Percentiles rank a stretch among this genome's conserved stretches.
phyloP scores from a whole-genome alignment of 2,329 filamentous ascomycete genomes.

The Grosmannia huntii region DNA sequence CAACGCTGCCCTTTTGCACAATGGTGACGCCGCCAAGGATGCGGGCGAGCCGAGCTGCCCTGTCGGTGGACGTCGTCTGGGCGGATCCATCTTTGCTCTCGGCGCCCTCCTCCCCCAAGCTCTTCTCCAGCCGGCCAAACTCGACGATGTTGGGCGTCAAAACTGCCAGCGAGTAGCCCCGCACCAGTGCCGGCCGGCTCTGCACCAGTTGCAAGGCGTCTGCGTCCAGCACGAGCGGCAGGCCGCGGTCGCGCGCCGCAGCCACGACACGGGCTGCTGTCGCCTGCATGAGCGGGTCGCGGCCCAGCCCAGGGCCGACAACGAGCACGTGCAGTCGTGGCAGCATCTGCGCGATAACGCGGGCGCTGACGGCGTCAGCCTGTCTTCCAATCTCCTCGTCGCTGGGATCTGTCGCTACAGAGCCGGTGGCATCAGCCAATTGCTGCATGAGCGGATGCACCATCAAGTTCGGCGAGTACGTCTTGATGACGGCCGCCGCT shows the following conservation, averaged over 20 bases:
- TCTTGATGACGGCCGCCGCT: conserved; percentile 83
- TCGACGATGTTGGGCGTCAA: conserved; percentile 93
- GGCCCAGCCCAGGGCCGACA: conserved; percentile 80
- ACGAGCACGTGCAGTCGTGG: conserved; percentile 83
- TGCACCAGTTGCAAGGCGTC: conserved; percentile 75
- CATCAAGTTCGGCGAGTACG: conserved; percentile 96
- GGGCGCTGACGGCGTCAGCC: conserved; percentile 47
- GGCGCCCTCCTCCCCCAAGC: conserved; percentile 31
- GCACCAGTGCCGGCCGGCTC: conserved; percentile 60
- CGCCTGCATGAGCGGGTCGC: conserved; percentile 80
- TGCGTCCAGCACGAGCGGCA: conserved; percentile 83
- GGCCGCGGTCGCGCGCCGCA: conserved; percentile 56
- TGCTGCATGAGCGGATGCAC: conserved; percentile 93
- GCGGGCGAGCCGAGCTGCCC: conserved; percentile 54
- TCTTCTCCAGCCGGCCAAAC: conserved; percentile 70
- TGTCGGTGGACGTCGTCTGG: conserved; percentile 21
- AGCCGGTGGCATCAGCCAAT: conserved; percentile 23
- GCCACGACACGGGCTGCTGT: conserved; percentile 68
- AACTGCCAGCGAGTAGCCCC: conserved; percentile 72
- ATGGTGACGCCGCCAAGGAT: conserved; percentile 81
- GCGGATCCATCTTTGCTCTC: conserved; percentile 13
- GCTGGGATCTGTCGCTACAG: conserved; percentile 27
- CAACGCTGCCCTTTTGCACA: conserved; percentile 73
- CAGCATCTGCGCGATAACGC: conserved; percentile 66
- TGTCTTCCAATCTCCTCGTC: conserved; percentile 30